Evolutionary conservation across 306 rosid species (phyloP), one percentile per base, ranked within the genome.

Genomic region (Argentina anserina): DNA sequence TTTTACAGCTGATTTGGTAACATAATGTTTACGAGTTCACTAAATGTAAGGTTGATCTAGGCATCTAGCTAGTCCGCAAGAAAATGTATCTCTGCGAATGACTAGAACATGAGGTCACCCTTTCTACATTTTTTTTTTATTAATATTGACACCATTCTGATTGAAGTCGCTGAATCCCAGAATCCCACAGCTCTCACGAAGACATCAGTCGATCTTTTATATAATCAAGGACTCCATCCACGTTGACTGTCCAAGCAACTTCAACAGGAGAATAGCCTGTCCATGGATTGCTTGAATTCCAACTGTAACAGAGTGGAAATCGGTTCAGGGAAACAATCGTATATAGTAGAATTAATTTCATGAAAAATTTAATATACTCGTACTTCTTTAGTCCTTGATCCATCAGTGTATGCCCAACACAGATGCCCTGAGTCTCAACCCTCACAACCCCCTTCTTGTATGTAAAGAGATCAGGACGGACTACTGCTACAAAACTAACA

Each of bases 341-440:
- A 3, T 28, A 50, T 17, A 46, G 39, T 9, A 58, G 14, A 47
- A 62, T 11, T 55, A 20, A 13, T 71, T 20, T 67, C 33, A 69
- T 41, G 14, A 71, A 49, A 25, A 47, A 1, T 11, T 40, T 26
- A 53, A 59, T 72, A 34, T 61, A 43, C 69, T 75, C 86, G 41
- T 85, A 91, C 97, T 62, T 85, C 77, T 94, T 94, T 17, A 91
- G 83, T 72, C 99, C 97, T 91, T 89, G 99, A 77, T 94, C 99
- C 87, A 94, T 52, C 52, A 94, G 88, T 13, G 99, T 94, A 75
- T 94, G 99, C 60, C 99, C 99, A 9, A 76, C 84, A 79, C 96
- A 90, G 72, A 94, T 83, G 73, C 99, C 99, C 75, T 87, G 95
- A 17, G 97, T 94, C 82, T 94, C 99, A 47, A 91, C 97, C 73